Evolutionary conservation across 176 grass and related monocot genomes (phyloP).

Genomic region (Cocos nucifera): DNA sequence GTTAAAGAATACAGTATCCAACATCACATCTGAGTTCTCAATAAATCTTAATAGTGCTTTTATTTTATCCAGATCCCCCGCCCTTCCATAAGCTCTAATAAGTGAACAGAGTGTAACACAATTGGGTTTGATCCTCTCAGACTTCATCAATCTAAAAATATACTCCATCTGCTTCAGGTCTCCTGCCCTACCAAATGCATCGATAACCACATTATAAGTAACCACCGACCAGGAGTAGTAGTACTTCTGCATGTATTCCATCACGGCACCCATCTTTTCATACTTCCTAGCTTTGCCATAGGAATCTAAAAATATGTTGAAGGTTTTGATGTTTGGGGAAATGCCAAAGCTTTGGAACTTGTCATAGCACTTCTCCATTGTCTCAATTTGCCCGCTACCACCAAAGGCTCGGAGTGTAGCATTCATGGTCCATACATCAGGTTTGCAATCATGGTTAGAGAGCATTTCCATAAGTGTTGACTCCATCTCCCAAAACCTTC

Average conservation of each 20-base stretch:
- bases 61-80: constrained; percentile 61
- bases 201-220: constrained; percentile 90
- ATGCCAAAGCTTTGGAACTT: constrained; percentile 87
- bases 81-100: constrained; percentile 77
- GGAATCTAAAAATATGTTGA: constrained; percentile 89
- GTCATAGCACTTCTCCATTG: constrained; percentile 86
- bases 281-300: constrained; percentile 93
- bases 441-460: constrained; percentile 52
- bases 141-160: constrained; percentile 94
- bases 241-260: constrained; percentile 98
- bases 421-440: constrained; percentile 99
- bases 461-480: constrained; percentile 74
- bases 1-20: constrained; percentile 88
- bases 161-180: constrained; percentile 89
- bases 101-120: constrained; percentile 87
- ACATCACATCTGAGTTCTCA: constrained; percentile 74
- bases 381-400: constrained; percentile 75
- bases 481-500: constrained; percentile 88
- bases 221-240: constrained; percentile 92
- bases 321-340: constrained; percentile 80
- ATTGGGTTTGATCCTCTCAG: constrained; percentile 86
- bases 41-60: constrained; percentile 48
- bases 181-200: constrained; percentile 75
- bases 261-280: constrained; percentile 94
- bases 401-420: constrained; percentile 80